phyloP scores from a whole-genome alignment of 306 rosid species.

The Begonia masoniana region DNA sequence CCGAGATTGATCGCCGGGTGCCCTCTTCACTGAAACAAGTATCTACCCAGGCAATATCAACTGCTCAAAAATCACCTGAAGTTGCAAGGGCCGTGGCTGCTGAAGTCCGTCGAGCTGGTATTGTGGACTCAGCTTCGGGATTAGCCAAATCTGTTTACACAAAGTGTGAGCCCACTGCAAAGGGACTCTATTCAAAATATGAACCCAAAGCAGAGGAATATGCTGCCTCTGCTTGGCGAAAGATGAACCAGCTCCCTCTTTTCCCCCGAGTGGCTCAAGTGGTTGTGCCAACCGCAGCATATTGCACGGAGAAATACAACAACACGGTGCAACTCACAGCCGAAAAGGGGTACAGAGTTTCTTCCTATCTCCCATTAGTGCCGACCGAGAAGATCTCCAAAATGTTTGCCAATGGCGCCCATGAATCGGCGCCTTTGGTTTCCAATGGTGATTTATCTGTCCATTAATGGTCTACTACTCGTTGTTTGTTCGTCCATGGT shows the following conservation, averaged over 20 bases:
- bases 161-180: conserved; percentile 45
- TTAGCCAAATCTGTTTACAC: conserved; percentile 44
- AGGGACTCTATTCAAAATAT: conserved; percentile 26
- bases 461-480: too few relatives aligned
- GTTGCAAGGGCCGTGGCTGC: conserved; percentile 32
- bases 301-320: conserved; percentile 33
- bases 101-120: conserved; percentile 53
- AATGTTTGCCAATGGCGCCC: conserved; percentile 16
- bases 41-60: conserved; percentile 41
- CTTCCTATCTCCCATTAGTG: conserved; percentile 32
- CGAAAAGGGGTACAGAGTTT: conserved; percentile 37
- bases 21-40: conserved; percentile 52
- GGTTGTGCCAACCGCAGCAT: conserved; percentile 33
- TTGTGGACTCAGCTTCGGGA: conserved; percentile 42
- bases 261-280: conserved; percentile 52
- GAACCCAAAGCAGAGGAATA: conserved; percentile 55
- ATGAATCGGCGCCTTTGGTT: conserved; percentile 16
- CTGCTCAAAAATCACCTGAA: conserved; percentile 27
- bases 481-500: too few relatives aligned
- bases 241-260: conserved; percentile 55
- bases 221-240: conserved; percentile 31
- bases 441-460: background rate
- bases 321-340: conserved; percentile 24
- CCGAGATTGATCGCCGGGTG: conserved; percentile 46
- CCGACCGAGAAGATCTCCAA: conserved; percentile 34